phyloP scores from a whole-genome alignment of 1,284 basidiomycete species.

The Ustilago crameri region DNA sequence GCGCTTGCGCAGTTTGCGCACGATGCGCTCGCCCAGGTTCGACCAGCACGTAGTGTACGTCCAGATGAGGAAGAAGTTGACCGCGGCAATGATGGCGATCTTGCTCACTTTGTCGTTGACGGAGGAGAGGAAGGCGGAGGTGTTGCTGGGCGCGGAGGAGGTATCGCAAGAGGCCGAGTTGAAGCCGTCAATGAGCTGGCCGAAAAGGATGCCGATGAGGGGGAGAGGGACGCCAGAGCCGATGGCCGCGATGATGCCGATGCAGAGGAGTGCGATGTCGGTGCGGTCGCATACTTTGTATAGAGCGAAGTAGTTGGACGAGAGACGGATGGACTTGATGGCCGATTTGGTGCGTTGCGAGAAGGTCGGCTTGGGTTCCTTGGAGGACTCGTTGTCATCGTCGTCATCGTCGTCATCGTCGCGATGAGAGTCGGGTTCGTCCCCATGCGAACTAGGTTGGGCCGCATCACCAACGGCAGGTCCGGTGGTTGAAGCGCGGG shows the following conservation, averaged over 20 bases:
- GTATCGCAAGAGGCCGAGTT: constrained; percentile 44
- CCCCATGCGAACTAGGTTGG: neutral
- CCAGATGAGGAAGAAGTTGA: constrained; percentile 64
- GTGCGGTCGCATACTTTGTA: constrained; percentile 32
- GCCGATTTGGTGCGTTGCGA: constrained; percentile 13
- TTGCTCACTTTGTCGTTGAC: constrained; percentile 56
- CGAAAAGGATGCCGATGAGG: constrained; percentile 60
- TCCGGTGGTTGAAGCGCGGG: neutral
- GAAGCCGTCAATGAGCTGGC: constrained; percentile 61
- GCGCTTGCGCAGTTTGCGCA: constrained; percentile 66
- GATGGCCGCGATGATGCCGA: constrained; percentile 54
- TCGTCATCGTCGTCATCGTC: constrained; percentile 8
- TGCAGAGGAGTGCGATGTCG: constrained; percentile 42
- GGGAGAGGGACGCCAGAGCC: constrained; percentile 60
- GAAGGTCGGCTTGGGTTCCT: constrained; percentile 1
- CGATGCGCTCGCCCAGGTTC: constrained; percentile 56
- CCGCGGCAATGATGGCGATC: constrained; percentile 55
- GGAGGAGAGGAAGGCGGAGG: constrained; percentile 32
- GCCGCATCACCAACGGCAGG: neutral
- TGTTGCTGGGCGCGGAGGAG: constrained; percentile 24
- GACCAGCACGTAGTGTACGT: constrained; percentile 63
- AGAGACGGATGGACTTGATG: constrained; percentile 23
- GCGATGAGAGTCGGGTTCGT: constrained; percentile 1
- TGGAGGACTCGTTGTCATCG: constrained; percentile 3
- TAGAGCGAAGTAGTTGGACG: constrained; percentile 52